Conservation (phyloP, 2,329 filamentous ascomycete species). For the Aureobasidium sp. region DNA sequence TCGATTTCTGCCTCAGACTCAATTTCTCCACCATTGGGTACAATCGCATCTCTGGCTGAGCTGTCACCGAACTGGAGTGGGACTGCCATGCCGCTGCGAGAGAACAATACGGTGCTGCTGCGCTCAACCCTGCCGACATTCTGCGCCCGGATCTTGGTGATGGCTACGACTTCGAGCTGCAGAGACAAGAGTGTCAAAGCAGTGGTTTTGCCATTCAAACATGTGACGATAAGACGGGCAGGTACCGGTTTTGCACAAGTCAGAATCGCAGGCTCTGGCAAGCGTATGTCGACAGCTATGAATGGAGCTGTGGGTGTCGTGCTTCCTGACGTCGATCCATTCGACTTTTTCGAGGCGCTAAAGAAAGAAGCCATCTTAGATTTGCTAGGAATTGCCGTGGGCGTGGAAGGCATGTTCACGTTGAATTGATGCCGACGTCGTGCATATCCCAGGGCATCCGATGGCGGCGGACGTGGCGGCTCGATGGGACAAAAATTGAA, state of each 20-base stretch:
- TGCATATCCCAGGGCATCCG: slow-evolving; percentile 76
- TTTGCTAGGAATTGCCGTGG: slow-evolving; percentile 25
- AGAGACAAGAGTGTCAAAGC: slow-evolving; percentile 69
- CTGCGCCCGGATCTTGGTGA: slow-evolving; percentile 72
- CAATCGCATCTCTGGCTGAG: background rate
- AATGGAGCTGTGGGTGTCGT: slow-evolving; percentile 36
- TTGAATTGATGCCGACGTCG: slow-evolving; percentile 60
- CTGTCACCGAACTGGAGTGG: background rate
- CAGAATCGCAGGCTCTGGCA: slow-evolving; percentile 80
- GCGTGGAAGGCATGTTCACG: slow-evolving; percentile 16
- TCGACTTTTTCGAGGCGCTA: slow-evolving; percentile 32
- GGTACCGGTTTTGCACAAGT: slow-evolving; percentile 85
- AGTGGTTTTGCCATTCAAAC: slow-evolving; percentile 61
- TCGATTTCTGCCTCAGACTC: slow-evolving; percentile 25
- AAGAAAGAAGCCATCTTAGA: slow-evolving; percentile 56
- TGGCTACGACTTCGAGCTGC: slow-evolving; percentile 73
- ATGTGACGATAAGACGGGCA: slow-evolving; percentile 71
- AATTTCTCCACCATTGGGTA: background rate
- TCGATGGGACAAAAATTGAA: slow-evolving; percentile 93
- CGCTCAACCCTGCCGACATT: slow-evolving; percentile 64
- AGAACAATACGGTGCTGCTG: slow-evolving; percentile 69
- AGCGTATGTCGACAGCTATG: slow-evolving; percentile 71
- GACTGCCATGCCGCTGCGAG: slow-evolving; percentile 34
- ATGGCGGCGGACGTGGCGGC: slow-evolving; percentile 62
- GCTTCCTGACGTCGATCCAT: background rate